Evolutionary conservation across 1,284 basidiomycete genomes (phyloP).

Genomic region (Trametes pubescens): DNA sequence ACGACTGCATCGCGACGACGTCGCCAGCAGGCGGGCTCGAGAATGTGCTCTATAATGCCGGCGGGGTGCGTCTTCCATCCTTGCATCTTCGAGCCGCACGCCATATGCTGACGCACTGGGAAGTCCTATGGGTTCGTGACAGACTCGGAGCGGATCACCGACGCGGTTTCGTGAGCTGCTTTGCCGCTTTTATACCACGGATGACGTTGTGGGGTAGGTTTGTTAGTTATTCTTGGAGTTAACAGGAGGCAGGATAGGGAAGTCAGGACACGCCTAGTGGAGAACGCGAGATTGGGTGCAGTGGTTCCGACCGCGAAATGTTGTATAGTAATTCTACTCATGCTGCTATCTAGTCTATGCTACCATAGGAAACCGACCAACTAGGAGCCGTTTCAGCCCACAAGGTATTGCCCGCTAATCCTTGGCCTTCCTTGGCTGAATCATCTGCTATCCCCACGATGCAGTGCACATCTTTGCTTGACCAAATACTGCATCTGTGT

Average conservation of each 20-base stretch:
- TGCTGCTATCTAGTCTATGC: too few relatives aligned
- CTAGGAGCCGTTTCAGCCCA: too few relatives aligned
- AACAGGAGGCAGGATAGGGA: not conserved
- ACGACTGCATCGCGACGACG: slow-evolving; percentile 68
- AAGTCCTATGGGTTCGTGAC: slow-evolving; percentile 71
- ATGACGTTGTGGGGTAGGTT: not conserved
- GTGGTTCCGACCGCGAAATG: not conserved
- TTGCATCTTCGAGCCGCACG: not conserved
- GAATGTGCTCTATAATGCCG: slow-evolving; percentile 65
- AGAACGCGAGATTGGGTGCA: not conserved
- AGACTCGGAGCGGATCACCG: slow-evolving; percentile 46
- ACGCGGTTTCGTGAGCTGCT: slow-evolving; percentile 17
- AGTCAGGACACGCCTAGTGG: not conserved
- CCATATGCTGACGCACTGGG: slow-evolving; percentile 7
- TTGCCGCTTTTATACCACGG: not conserved
- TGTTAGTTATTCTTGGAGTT: not conserved
- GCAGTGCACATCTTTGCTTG: too few relatives aligned
- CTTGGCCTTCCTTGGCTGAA: too few relatives aligned
- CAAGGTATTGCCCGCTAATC: too few relatives aligned
- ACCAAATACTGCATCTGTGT: too few relatives aligned
- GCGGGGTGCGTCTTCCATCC: slow-evolving; percentile 51
- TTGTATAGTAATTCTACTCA: too few relatives aligned
- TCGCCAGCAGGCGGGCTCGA: slow-evolving; percentile 66
- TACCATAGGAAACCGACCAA: too few relatives aligned
- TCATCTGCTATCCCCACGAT: too few relatives aligned